Evolutionary conservation across 495 filamentous ascomycete species (phyloP).

Genomic region (Trichocladium uniseriatum): DNA sequence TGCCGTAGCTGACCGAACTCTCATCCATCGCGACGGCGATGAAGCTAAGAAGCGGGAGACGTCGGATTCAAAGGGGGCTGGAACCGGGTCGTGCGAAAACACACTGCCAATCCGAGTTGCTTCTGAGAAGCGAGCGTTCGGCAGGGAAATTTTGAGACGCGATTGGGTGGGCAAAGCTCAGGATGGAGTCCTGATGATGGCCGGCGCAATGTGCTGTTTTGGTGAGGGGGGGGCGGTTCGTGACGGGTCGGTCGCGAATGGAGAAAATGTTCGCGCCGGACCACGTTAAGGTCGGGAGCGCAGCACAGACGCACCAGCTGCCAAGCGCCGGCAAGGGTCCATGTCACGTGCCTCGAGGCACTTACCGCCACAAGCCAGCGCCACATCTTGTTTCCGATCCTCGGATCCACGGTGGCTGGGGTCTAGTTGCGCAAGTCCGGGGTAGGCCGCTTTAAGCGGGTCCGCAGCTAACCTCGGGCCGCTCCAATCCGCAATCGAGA

Average conservation of each 20-base stretch:
- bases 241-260: constrained; percentile 27
- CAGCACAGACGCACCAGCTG: not conserved
- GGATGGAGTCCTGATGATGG: constrained; percentile 5
- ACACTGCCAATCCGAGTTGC: not conserved
- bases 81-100: not conserved
- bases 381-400: no score
- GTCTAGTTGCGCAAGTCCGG: not conserved
- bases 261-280: constrained; percentile 28
- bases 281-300: constrained; percentile 9
- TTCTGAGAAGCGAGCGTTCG: not conserved
- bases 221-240: constrained; percentile 18
- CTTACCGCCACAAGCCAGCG: no score
- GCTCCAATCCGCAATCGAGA: constrained; percentile 26
- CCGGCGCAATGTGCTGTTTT: constrained; percentile 13
- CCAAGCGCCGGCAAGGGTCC: not conserved
- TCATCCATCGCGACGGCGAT: constrained; percentile 44
- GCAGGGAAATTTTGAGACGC: not conserved
- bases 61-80: not conserved
- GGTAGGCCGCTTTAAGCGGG: not conserved
- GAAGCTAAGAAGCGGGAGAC: constrained; percentile 2
- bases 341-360: not conserved
- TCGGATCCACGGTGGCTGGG: no score
- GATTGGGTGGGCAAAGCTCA: not conserved
- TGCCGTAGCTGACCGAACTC: constrained; percentile 43
- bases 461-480: constrained; percentile 24